Conservation (phyloP, 129 eudicot species). For the Pittosporum tobira region DNA sequence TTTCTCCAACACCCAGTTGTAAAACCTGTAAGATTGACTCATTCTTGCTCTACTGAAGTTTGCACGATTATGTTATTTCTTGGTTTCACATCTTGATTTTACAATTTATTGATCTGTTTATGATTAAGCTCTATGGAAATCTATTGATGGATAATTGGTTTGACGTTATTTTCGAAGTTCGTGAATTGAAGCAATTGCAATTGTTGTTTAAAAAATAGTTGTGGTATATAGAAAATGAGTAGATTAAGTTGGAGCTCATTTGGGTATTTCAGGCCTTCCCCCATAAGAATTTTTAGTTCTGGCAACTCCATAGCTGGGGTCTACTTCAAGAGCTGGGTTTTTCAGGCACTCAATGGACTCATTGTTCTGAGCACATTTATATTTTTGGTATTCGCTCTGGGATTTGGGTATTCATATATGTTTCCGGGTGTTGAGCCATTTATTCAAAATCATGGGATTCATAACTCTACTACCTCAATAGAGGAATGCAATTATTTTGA, state of each 20-base stretch:
- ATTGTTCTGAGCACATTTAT: slow-evolving; percentile 39
- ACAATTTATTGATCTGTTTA: not conserved
- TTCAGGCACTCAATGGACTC: slow-evolving; percentile 38
- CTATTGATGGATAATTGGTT: slow-evolving; percentile 2
- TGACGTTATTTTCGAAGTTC: not conserved
- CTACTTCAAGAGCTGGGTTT: slow-evolving; percentile 28
- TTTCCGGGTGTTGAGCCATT: slow-evolving; percentile 21
- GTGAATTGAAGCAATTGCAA: not conserved
- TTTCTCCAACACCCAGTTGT: slow-evolving; percentile 5
- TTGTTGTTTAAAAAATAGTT: not conserved
- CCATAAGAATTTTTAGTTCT: slow-evolving; percentile 13
- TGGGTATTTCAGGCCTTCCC: slow-evolving; percentile 18
- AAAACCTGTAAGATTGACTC: slow-evolving; percentile 2
- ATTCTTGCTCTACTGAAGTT: not conserved
- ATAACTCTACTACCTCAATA: slow-evolving; percentile 7
- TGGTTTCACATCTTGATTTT: not conserved
- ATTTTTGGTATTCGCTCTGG: slow-evolving; percentile 35
- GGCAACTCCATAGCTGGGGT: slow-evolving; percentile 21
- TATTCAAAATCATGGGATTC: slow-evolving; percentile 9
- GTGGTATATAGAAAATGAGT: slow-evolving; percentile 14
- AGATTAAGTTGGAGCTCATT: slow-evolving; percentile 19
- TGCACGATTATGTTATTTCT: slow-evolving; percentile 9
- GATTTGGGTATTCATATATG: slow-evolving; percentile 41
- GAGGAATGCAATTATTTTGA: slow-evolving; percentile 56
- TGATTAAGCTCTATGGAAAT: not conserved